Conservation (phyloP, 495 filamentous ascomycete species). For the Hypoxylon crocopeplum region DNA sequence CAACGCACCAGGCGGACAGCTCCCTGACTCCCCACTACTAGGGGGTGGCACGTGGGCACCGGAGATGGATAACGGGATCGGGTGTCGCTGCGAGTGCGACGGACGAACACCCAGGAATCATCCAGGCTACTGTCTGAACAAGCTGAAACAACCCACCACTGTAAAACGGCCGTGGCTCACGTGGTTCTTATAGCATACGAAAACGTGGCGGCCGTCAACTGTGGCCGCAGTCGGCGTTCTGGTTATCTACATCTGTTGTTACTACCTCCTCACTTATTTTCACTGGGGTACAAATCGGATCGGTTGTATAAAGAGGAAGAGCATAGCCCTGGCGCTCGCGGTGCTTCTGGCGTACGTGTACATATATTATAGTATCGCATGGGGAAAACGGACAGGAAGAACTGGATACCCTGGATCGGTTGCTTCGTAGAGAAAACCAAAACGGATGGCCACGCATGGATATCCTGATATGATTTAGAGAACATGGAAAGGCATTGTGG, state of each 20-base stretch:
- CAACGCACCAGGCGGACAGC: conserved; percentile 40
- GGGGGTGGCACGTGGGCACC: conserved; percentile 33
- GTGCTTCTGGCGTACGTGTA: conserved; percentile 33
- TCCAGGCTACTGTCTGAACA: conserved; percentile 35
- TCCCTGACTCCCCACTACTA: conserved; percentile 28
- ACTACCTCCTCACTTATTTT: conserved; percentile 16
- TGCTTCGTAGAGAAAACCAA: conserved; percentile 15
- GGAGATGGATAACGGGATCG: conserved; percentile 38
- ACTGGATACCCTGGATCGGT: conserved; percentile 31
- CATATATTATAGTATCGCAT: conserved; percentile 32
- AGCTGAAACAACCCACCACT: conserved; percentile 37
- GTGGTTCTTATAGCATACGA: conserved; percentile 25
- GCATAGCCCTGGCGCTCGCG: conserved; percentile 36
- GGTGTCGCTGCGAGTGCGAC: conserved; percentile 43
- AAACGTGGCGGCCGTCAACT: not conserved
- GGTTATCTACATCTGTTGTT: conserved; percentile 20
- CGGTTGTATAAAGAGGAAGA: conserved; percentile 19
- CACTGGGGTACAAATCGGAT: conserved; percentile 7
- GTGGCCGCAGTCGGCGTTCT: conserved; percentile 5
- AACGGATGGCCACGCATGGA: not conserved
- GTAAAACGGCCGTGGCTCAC: conserved; percentile 37
- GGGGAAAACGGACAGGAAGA: conserved; percentile 16
- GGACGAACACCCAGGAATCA: conserved; percentile 27
- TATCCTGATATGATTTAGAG: not conserved
- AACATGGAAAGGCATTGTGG: not conserved